These are phyloP conservation scores for Tolypocladium tropicale DNA, from an alignment of 2,329 filamentous ascomycete genomes.

Conservation along the genomic window DNA sequence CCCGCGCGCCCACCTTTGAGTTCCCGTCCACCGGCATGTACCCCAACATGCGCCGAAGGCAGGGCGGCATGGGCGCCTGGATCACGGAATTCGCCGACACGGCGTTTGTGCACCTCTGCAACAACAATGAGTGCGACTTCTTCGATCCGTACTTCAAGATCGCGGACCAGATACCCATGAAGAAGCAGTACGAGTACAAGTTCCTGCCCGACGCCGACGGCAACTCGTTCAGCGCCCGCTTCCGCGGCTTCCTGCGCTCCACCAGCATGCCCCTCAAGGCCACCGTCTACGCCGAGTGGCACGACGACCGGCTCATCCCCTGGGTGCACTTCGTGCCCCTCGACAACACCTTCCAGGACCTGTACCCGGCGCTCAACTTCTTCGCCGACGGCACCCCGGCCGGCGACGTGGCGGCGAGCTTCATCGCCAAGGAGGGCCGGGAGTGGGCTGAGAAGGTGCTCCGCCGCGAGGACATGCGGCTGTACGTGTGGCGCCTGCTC, in stretches of 20 bases:
- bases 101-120: slow-evolving; percentile 34
- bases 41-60: slow-evolving; percentile 24
- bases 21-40: slow-evolving; percentile 33
- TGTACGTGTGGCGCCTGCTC: slow-evolving; percentile 54
- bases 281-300: slow-evolving; percentile 66
- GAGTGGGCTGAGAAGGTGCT: slow-evolving; percentile 53
- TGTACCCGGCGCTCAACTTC: slow-evolving; percentile 56
- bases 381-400: slow-evolving; percentile 41
- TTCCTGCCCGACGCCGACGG: slow-evolving; percentile 63
- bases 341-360: slow-evolving; percentile 56
- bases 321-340: slow-evolving; percentile 68
- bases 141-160: slow-evolving; percentile 23
- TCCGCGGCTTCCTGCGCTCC: slow-evolving; percentile 51
- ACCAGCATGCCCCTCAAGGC: slow-evolving; percentile 60
- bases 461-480: slow-evolving; percentile 53
- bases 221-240: slow-evolving; percentile 54
- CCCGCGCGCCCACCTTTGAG: slow-evolving; percentile 36
- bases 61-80: slow-evolving; percentile 29
- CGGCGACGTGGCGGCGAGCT: slow-evolving; percentile 45
- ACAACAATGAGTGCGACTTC: slow-evolving; percentile 26
- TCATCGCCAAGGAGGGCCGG: slow-evolving; percentile 49
- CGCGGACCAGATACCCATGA: slow-evolving; percentile 27
- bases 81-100: slow-evolving; percentile 27
- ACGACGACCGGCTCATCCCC: slow-evolving; percentile 55
- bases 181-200: slow-evolving; percentile 45